Evolutionary conservation across 768 basidiomycete species (phyloP), one percentile per base, ranked within the genome.

Genomic region (Mycena vulgaris): DNA sequence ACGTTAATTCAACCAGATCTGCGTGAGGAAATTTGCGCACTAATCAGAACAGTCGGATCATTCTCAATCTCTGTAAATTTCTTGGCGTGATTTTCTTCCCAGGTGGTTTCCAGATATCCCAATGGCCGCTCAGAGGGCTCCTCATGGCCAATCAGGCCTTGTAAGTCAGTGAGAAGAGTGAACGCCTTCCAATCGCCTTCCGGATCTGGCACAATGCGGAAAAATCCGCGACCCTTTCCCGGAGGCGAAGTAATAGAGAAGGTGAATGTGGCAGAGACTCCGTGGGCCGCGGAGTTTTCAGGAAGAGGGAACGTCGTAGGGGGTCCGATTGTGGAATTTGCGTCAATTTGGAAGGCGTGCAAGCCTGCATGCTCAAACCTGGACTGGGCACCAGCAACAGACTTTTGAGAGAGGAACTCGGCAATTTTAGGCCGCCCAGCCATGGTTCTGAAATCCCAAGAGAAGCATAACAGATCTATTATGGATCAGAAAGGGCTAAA

Each of bases 241-340:
- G 65, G 60, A 21, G 72, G 72, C 6, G 70, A 70, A 10, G 71
- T 48, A 58, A 89, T 86, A 0, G 78, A 76, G 42, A 76, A 76
- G 1, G 70, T 70, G 61, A 76, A 74, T 2, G 69, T 65, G 13
- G 57, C 72, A 3, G 67, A 68, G 39, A 76, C 57, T 21, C 66
- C 70, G 6, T 51, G 52, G 1, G 45, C 31, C 2, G 17, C 7
- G 8, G 65, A 48, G 19, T 64, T 47, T 1, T 14, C 39, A 13
- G 58, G 66, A 3, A 39, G 49, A 10, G 63, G 49, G 70, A 70
- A 66, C 9, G 37, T 42, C 5, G 53, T 40, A 0, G 70, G 70
- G 9, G 70, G 48, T 53, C 28, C 56, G 37, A 64, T 39, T 5
- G 31, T 52, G 21, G 60, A 51, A 3, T 47, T 56, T 13, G 37